phyloP scores from a whole-genome alignment of 2,329 filamentous ascomycete genomes.

The Colletotrichum brevisporum region DNA sequence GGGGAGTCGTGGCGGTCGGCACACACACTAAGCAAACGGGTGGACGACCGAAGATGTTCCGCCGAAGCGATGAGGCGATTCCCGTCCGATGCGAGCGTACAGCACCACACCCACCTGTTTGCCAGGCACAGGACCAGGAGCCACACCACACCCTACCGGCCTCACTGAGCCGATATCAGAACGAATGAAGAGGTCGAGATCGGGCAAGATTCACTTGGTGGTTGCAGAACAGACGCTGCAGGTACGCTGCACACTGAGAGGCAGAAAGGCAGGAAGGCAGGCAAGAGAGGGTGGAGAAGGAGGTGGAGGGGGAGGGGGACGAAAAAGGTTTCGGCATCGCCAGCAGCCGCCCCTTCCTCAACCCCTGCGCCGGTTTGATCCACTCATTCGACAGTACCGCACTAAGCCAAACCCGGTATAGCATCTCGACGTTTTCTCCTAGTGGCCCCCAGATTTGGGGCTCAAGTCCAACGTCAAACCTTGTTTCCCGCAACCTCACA shows the following conservation, averaged over 20 bases:
- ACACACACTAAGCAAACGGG: no score
- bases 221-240: not conserved
- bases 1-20: not conserved
- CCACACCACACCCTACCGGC: conserved; percentile 6
- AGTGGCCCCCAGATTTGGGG: conserved; percentile 40
- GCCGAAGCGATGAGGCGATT: conserved; percentile 32
- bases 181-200: conserved; percentile 16
- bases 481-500: conserved; percentile 29
- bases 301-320: conserved; percentile 21
- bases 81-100: not conserved
- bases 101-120: conserved; percentile 24
- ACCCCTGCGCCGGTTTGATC: conserved; percentile 42
- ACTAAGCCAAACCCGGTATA: conserved; percentile 24
- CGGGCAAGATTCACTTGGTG: not conserved
- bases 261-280: not conserved
- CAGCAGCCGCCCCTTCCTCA: conserved; percentile 38
- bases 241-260: not conserved
- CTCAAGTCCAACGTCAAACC: conserved; percentile 41
- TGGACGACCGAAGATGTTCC: conserved; percentile 9
- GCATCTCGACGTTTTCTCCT: conserved; percentile 28
- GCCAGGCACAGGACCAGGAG: conserved; percentile 2
- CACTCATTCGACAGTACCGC: conserved; percentile 22
- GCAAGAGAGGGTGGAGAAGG: not conserved
- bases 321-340: conserved; percentile 40
- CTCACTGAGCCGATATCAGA: conserved; percentile 13